Evolutionary conservation across 352 stramenopile species (phyloP), one percentile per base, ranked within the genome.

Genomic region (Phytophthora podocarpi): DNA sequence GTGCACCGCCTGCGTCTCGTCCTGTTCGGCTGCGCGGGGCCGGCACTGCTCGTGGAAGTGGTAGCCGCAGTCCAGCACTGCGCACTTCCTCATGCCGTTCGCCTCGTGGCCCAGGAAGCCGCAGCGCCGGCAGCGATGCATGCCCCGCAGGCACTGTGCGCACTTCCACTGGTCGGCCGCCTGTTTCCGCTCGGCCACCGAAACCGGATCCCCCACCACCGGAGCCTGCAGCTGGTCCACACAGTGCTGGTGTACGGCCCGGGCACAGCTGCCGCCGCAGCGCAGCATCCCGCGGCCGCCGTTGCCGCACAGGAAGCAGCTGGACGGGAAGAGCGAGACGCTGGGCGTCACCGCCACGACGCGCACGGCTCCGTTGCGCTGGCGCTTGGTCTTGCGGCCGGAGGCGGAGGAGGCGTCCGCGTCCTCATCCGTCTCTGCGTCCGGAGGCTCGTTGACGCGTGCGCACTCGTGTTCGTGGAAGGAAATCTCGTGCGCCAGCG

Each of bases 401-500:
- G n/a, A 4, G 21, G 23, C 7, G 18, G 40, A 32, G 3, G 21
- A 18, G 5, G 1, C 12, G 23, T 34, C 30, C 0, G 45, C 15
- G 21, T 8, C 31, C 24, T 62, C 49, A 0, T 59, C 26, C 2
- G 20, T 39, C 5, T 60, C 39, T 0, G 12, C 23, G 5, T 61
- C 48, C 1, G 56, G 43, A 10, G 53, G 48, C 2, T 74, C 61
- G 56, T 94, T 90, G 13, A 87, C 67, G 13, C 81, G 82, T 42
- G 76, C 74, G 65, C 85, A 95, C 58, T 95, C 85, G 54, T 85
- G 74, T 34, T 91, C 80, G 57, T 95, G 85, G 67, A 93, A 91
- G 8, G 72, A 59, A 36, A 93, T 81, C 45, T 90, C 85, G 54
- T 88, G 70, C 24, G 72, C 27, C 32, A 74, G 54, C 20, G 77